phyloP scores from a whole-genome alignment of 768 basidiomycete species.

The Dioszegia crocea region DNA sequence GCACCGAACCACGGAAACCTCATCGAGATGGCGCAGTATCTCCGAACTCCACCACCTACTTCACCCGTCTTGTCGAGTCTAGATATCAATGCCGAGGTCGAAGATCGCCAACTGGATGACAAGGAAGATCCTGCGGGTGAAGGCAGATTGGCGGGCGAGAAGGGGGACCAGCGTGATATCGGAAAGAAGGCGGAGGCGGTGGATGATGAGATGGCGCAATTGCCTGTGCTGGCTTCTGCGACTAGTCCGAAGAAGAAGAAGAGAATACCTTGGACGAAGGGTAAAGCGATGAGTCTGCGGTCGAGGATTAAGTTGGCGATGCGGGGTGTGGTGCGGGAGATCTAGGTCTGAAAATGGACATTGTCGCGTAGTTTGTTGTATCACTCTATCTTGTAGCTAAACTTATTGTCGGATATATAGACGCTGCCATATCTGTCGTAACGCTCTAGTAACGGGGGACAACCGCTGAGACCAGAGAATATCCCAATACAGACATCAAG shows the following conservation, averaged over 20 bases:
- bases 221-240: not conserved
- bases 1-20: not conserved
- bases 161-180: not conserved
- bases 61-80: conserved; percentile 7
- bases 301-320: conserved; percentile 21
- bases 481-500: too few relatives aligned
- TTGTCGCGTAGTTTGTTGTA: too few relatives aligned
- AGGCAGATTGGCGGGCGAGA: too few relatives aligned
- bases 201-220: not conserved
- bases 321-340: not conserved
- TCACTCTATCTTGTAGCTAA: not conserved
- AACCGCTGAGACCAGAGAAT: too few relatives aligned
- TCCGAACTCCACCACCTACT: conserved; percentile 4
- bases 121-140: too few relatives aligned
- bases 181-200: not conserved
- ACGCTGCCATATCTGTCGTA: not conserved
- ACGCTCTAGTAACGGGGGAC: not conserved
- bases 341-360: not conserved
- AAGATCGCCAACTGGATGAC: too few relatives aligned
- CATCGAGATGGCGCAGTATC: not conserved
- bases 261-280: not conserved
- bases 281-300: conserved; percentile 15
- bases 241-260: not conserved
- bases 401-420: not conserved
- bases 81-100: not conserved